A percentile compares a stretch with the other conserved stretches of the same genome.
Conservation (phyloP, 441 rosid species). For the Erysimum cheiri region DNA sequence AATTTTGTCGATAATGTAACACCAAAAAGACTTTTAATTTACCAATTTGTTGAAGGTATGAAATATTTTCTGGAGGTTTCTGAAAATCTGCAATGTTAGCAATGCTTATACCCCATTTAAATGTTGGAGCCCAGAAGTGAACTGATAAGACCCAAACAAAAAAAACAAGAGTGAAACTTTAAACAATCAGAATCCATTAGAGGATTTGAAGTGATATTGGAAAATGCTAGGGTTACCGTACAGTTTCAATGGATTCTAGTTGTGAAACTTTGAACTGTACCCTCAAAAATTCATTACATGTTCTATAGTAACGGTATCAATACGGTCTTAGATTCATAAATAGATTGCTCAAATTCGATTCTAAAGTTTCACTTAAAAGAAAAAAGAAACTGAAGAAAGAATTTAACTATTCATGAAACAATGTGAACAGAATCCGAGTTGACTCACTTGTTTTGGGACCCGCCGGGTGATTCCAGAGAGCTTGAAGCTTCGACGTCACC, state of each 20-base stretch:
- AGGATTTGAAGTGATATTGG: background rate
- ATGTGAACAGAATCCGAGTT: constrained; percentile 19
- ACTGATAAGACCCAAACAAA: constrained; percentile 47
- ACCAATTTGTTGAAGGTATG: constrained; percentile 89
- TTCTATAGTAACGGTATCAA: no score
- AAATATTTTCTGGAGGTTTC: constrained; percentile 81
- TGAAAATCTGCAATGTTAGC: constrained; percentile 84
- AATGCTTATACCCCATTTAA: constrained; percentile 89
- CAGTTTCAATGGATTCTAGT: background rate
- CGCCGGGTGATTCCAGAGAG: constrained; percentile 95
- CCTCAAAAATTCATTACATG: background rate
- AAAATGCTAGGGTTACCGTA: background rate
- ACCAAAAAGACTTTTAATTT: constrained; percentile 1
- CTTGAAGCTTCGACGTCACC: constrained; percentile 69
- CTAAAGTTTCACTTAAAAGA: background rate
- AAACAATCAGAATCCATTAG: background rate
- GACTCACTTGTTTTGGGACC: constrained; percentile 93
- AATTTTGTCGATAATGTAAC: background rate
- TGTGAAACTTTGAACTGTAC: background rate
- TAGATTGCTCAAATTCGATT: background rate
- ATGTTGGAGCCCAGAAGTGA: constrained; percentile 94
- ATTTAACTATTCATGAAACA: background rate
- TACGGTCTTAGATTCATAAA: background rate
- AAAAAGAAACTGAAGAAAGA: background rate
- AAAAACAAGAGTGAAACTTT: background rate